Evolutionary conservation across 129 eudicot genomes (phyloP), one percentile per base, ranked within the genome.

Genomic region (Pulicaria dysenterica): DNA sequence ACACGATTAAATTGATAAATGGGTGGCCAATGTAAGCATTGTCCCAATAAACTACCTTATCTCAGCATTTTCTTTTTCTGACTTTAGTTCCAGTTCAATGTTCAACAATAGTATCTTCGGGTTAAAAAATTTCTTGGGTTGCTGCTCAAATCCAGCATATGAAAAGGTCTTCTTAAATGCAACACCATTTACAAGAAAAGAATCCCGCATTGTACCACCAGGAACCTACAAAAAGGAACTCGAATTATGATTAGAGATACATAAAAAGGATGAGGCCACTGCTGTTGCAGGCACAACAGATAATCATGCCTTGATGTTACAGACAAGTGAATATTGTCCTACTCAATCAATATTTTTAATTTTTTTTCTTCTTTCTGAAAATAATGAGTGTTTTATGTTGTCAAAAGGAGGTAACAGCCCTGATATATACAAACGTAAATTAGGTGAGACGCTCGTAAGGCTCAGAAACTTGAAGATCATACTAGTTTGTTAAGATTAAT

Each of bases 121-220:
- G 70, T 80, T 88, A 50, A 72, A 48, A 67, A 95, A 95, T 75
- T 90, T 95, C 80, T 95, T 95, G 31, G 99, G 99, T 61, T 95
- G 99, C 64, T 95, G 99, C 77, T 95, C 99, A 86, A 95, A 95
- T 19, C 99, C 99, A 50, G 99, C 99, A 86, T 95, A 95, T 2
- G 99, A 95, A 70, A 95, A 95, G 42, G 99, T 95, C 90, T 95
- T 95, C 41, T 95, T 95, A 53, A 95, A 95, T 8, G 97, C 97
- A 59, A 95, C 97, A 39, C 99, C 99, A 80, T 86, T 86, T 37
- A 95, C 99, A 41, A 95, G 92, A 68, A 95, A 95, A 13, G 99
- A 95, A 63, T 95, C 99, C 60, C 96, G 76, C 99, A 95, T 95
- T 61, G 79, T 95, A 66, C 99, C 97, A 50, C 99, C 99, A 41